A percentile compares a stretch with the other conserved stretches of the same genome.
Evolutionary conservation across 352 stramenopile genomes (phyloP).

Genomic region (Phytophthora pinifolia): DNA sequence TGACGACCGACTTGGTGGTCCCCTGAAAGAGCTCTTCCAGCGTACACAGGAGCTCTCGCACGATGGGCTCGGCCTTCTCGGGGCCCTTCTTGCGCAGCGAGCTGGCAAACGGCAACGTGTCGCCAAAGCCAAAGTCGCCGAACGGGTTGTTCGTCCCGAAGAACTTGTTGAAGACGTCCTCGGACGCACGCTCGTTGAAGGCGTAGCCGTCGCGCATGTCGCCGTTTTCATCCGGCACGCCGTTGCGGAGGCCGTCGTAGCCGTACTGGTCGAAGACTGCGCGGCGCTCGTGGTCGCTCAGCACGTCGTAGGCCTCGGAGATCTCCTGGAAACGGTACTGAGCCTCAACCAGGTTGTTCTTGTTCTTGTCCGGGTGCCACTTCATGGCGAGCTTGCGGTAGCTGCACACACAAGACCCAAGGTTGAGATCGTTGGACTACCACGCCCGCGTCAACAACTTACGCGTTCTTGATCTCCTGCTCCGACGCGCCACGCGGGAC

Average conservation of each 20-base stretch:
- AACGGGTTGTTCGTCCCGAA: conserved; percentile 93
- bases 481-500: conserved; percentile 77
- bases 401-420: conserved; percentile 21
- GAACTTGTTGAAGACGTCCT: conserved; percentile 93
- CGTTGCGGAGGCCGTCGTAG: conserved; percentile 93
- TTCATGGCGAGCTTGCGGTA: conserved; percentile 95
- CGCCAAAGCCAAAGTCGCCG: conserved; percentile 88
- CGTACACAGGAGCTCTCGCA: conserved; percentile 68
- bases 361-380: conserved; percentile 97
- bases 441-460: conserved; percentile 10
- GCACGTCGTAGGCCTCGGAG: conserved; percentile 93
- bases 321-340: conserved; percentile 95
- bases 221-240: conserved; percentile 77
- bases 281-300: conserved; percentile 91
- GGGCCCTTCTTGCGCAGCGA: conserved; percentile 67
- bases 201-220: conserved; percentile 82
- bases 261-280: conserved; percentile 94
- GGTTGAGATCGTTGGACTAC: not conserved
- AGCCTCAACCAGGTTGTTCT: conserved; percentile 77
- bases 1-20: conserved; percentile 83
- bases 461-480: conserved; percentile 94
- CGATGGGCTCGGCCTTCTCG: conserved; percentile 79
- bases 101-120: conserved; percentile 83
- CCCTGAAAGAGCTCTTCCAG: conserved; percentile 93
- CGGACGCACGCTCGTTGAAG: conserved; percentile 89